Base-by-base conservation (phyloP, 208 protist species). In the Leishmania turanica region DNA sequence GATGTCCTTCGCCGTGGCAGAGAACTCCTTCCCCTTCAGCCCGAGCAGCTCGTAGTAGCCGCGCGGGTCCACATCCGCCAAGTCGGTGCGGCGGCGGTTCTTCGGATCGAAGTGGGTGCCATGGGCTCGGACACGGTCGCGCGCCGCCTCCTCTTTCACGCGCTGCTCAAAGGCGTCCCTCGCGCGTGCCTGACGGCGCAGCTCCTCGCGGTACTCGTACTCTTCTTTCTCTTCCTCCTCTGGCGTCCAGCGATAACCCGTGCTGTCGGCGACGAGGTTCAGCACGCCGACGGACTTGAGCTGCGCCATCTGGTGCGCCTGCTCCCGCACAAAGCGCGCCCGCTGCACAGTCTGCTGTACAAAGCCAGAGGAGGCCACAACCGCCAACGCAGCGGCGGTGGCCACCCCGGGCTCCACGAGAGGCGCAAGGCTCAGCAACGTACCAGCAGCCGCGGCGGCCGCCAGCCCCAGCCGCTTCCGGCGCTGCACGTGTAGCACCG, bases 191-290 rank as follows among this genome's bases (percentile, higher is more conserved):
- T 85, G 86, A 40, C 82, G 89, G 27, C 95, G 90, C 62, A 98
- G 88, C 81, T 98, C 92, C 88, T 98, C 95, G 15, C 93, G 89
- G 85, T 96, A 96, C 86, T 98, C 95, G 79, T 95, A 98, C 89
- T 96, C 95, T 49, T 89, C 87, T 31, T 88, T 84, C 79, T 98
- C 93, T 81, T 98, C 95, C 31, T 96, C 92, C 69, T 94, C 92
- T 7, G 89, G 88, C 0, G 89, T 90, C 93, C 95, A 98, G 40
- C 92, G 90, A 84, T 96, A 98, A 40, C 95, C 95, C 1, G 86
- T 78, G 77, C 85, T 88, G 89, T 98, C 95, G 2, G 92, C 88
- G n/a, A 87, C 87, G 51, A 96, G 88, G 78, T 98, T 95, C 27
- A 95, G 75, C 74, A 97, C 88, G 9, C 92, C 93, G 3, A 91